Evolutionary conservation across 306 rosid genomes (phyloP), one percentile per base, ranked within the genome.

Genomic region (Lablab purpureus): DNA sequence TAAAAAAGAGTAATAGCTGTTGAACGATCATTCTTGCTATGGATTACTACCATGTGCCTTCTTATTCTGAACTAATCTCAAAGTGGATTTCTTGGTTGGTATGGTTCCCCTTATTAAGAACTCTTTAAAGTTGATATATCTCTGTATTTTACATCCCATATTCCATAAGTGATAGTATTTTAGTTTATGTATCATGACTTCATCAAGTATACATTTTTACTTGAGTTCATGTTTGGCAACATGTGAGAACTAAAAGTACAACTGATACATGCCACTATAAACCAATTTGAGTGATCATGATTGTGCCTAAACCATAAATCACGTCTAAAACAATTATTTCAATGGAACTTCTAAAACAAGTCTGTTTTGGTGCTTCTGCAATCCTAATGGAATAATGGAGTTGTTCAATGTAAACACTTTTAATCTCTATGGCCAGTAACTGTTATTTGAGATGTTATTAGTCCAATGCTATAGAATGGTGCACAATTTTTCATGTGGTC

Each of bases 401-500:
- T 32, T 6, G 36, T 32, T 32, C 84, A 83, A 36, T 88, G 77
- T 90, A 75, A 72, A 43, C 67, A 36, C 54, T 80, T 77, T 77
- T 80, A 51, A 28, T 69, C 21, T 78, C 56, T 17, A 50, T 7
- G 43, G 56, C 46, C 62, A 63, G 80, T 67, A 72, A 55, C 46
- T 52, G 67, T 52, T 32, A 64, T 46, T 51, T 64, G 67, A 46
- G 62, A 74, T 68, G 71, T 9, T 73, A 51, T 18, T 6, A 49
- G 75, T 67, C 58, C 40, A 56, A 17, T 43, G 67, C 40, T 72
- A 40, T 76, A 6, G 49, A 40, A 28, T 58, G 65, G 70, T 49
- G 41, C 94, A 88, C 84, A 83, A 85, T 2, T 17, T 92, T 89
- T 78, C 93, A 85, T 76, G 85, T 90, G 81, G 89, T 91, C 87